Evolutionary conservation across 352 stramenopile species (phyloP).

Genomic region (Pythium grandisporangium): DNA sequence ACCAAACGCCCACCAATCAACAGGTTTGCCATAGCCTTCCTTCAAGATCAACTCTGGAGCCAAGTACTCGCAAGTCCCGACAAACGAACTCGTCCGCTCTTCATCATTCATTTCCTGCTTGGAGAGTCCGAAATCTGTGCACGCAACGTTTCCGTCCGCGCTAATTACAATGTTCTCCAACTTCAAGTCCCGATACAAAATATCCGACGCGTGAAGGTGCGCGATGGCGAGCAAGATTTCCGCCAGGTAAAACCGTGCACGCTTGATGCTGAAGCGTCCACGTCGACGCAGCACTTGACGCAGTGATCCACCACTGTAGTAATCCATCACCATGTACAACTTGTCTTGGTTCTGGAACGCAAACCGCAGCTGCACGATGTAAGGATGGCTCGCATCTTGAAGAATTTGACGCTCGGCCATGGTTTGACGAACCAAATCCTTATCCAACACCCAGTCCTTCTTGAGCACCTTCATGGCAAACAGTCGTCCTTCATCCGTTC

Average conservation of each 20-base stretch:
- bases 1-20: constrained; percentile 73
- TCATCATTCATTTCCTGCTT: constrained; percentile 72
- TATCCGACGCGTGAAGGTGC: constrained; percentile 49
- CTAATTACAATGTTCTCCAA: constrained; percentile 71
- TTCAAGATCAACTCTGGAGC: constrained; percentile 66
- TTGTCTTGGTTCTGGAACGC: constrained; percentile 78
- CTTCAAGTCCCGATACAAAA: constrained; percentile 71
- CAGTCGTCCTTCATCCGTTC: constrained; percentile 37
- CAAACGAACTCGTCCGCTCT: constrained; percentile 53
- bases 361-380: constrained; percentile 69
- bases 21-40: constrained; percentile 55
- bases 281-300: constrained; percentile 54
- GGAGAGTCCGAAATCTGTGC: constrained; percentile 64
- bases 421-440: constrained; percentile 66
- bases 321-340: constrained; percentile 80
- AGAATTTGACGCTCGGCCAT: constrained; percentile 70
- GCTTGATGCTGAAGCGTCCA: constrained; percentile 64
- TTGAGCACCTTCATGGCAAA: constrained; percentile 77
- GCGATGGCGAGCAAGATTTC: constrained; percentile 62
- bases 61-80: constrained; percentile 70
- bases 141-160: constrained; percentile 57
- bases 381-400: constrained; percentile 65
- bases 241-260: constrained; percentile 53
- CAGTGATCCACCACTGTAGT: constrained; percentile 63
- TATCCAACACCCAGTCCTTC: constrained; percentile 79